Conservation (phyloP, 805 yeast species). For the Cyberlindnera subsufficiens region DNA sequence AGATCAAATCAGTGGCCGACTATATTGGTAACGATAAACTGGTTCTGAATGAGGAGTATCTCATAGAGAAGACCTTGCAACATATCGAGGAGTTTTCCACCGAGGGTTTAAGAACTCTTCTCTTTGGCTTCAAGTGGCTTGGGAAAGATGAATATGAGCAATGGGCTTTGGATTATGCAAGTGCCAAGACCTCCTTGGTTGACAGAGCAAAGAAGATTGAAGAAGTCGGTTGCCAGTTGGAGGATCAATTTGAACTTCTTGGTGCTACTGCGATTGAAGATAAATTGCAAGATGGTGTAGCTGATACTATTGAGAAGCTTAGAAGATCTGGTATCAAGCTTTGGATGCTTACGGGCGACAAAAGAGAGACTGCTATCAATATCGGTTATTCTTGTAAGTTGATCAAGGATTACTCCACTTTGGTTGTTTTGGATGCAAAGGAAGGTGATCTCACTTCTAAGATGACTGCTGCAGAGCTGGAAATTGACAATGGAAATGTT, state of each 20-base stretch:
- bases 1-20: slow-evolving; percentile 18
- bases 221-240: slow-evolving; percentile 66
- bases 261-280: slow-evolving; percentile 99
- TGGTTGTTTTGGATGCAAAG: slow-evolving; percentile 55
- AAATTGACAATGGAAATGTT: slow-evolving; percentile 62
- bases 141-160: slow-evolving; percentile 46
- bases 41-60: slow-evolving; percentile 64
- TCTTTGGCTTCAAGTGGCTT: slow-evolving; percentile 77
- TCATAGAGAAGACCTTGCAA: slow-evolving; percentile 78
- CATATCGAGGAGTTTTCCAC: slow-evolving; percentile 93
- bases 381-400: slow-evolving; percentile 93
- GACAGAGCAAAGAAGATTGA: slow-evolving; percentile 67
- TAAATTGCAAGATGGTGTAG: slow-evolving; percentile 93
- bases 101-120: slow-evolving; percentile 86
- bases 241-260: slow-evolving; percentile 55
- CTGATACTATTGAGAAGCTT: slow-evolving; percentile 87
- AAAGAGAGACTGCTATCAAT: slow-evolving; percentile 95
- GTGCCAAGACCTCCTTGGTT: slow-evolving; percentile 70
- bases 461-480: slow-evolving; percentile 71
- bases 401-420: slow-evolving; percentile 88
- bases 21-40: slow-evolving; percentile 51
- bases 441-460: slow-evolving; percentile 59
- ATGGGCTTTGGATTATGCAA: slow-evolving; percentile 66
- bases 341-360: slow-evolving; percentile 99
- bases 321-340: slow-evolving; percentile 89